Base-by-base conservation (phyloP, 169 alveolate genomes). In the Plasmodium malariae region DNA sequence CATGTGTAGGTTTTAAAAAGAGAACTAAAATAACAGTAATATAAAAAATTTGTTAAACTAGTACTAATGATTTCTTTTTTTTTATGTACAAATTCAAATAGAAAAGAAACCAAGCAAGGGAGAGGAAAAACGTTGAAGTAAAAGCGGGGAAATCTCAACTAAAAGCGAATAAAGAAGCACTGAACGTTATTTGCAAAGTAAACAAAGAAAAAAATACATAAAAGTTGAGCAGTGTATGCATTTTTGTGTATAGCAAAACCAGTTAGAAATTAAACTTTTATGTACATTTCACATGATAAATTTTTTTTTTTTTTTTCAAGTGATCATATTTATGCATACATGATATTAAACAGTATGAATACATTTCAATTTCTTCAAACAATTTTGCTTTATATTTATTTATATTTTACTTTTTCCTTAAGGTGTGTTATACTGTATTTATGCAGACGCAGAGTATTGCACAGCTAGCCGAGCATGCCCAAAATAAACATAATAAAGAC, bases 41-140 rank as follows among this genome's bases (percentile, higher is more conserved):
- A 36, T 6, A 49, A 45, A 54, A 21, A 76, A 21, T 9, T 28
- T 0, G 40, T 55, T 28, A 57, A 26, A 74, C 49, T n/a, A 45
- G n/a, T 74, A 49, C 30, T 14, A 19, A 5, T 40, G 37, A 26
- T 24, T 72, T 21, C 54, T 57, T 32, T 60, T 17, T 54, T 48
- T 28, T 28, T 67, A 32, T 28, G 14, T 24, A 24, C 34, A 67
- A 12, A 48, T n/a, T n/a, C n/a, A 30, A 80, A 83, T 62, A 83
- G 91, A 83, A 83, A 83, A 65, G 91, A 57, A 83, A 83, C 62
- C 91, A 83, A 68, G 91, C 91, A 51, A 83, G 91, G 85, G 91
- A 83, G 48, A 83, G 91, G 67, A 83, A 83, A 71, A 83, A 67
- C 67, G 91, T 83, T 36, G 91, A 83, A 83, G 91, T 83, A 17